Evolutionary conservation across 1,284 basidiomycete species (phyloP), one percentile per base, ranked within the genome.

Genomic region (Fomes fomentarius): DNA sequence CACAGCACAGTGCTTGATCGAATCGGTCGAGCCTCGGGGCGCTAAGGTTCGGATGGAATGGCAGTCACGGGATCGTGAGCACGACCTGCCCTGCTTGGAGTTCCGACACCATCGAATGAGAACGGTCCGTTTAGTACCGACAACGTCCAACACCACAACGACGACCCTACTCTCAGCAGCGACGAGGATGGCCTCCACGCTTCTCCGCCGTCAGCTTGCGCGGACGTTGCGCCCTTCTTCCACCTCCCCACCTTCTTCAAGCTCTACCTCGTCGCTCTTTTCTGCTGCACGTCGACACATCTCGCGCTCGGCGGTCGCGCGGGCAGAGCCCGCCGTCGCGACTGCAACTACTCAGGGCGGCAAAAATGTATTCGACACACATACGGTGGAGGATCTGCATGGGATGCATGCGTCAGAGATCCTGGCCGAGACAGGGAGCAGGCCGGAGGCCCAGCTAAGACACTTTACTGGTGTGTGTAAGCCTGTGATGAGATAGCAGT

Each of bases 311-410:
- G 47, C 66, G 26, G 49, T 57, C 41, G 52, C 54, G 37, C 65
- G 64, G 52, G 63, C 62, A 30, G 63, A 67, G 51, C 57, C 61
- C n/a, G 42, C 63, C 49, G 49, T 52, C 35, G 58, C 62, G n/a
- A 62, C 25, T 61, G 66, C 65, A 39, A 66, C 56, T 49, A 67
- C 69, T 40, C 57, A 42, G 52, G 66, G 61, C 43, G 66, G 66
- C 46, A 83, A 76, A 75, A 80, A 71, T 63, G 76, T 77, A 4
- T 79, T 84, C 63, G 82, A 85, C 47, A 82, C 82, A 50, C 87
- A 89, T 68, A 85, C 83, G n/a, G 87, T 89, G 33, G 89, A 92
- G 71, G 89, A 90, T 69, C 71, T 96, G 54, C 93, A 96, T 66
- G 83, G 84, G 48, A 79, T 92, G 76, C 76, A 80, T 62, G 89